Conservation (phyloP, 2,329 filamentous ascomycete species). For the Sarocladiaceae sp. region DNA sequence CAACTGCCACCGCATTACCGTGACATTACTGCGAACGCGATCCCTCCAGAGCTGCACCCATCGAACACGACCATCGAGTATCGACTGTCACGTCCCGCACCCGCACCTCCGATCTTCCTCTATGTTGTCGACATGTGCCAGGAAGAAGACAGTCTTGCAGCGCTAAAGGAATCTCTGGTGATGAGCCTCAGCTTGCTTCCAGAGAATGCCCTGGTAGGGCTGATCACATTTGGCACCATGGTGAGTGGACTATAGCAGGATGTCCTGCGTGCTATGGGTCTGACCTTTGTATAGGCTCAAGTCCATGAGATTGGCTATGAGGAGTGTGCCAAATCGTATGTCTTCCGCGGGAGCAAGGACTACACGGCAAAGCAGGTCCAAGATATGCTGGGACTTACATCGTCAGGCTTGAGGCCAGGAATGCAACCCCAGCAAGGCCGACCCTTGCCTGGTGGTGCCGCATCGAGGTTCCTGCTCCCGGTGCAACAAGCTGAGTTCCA, state of each 20-base stretch:
- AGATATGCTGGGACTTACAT: conserved; percentile 89
- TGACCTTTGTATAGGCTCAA: conserved; percentile 61
- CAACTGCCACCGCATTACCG: conserved; percentile 83
- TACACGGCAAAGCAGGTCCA: conserved; percentile 99
- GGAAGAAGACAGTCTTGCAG: conserved; percentile 79
- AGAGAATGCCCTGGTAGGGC: conserved; percentile 74
- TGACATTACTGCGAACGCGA: conserved; percentile 78
- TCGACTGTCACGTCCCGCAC: conserved; percentile 73
- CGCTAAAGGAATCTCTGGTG: conserved; percentile 80
- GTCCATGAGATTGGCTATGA: conserved; percentile 97
- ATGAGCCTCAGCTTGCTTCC: conserved; percentile 81
- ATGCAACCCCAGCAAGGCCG: conserved; percentile 72
- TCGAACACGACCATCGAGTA: conserved; percentile 89
- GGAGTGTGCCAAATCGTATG: conserved; percentile 97
- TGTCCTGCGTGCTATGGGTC: too few species aligned
- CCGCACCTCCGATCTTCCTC: conserved; percentile 79
- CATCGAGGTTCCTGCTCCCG: conserved; percentile 85
- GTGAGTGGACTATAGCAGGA: conserved; percentile 38
- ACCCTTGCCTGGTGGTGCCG: conserved; percentile 71
- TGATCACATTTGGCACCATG: conserved; percentile 93
- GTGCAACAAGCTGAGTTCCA: conserved; percentile 97
- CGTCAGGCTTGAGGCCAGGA: conserved; percentile 68
- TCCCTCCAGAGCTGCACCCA: conserved; percentile 78
- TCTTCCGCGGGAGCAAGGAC: conserved; percentile 96
- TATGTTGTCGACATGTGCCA: conserved; percentile 88